Percentiles rank a stretch among this genome's conserved stretches.
These are phyloP conservation scores for Sanghuangporus sanghuang DNA, from an alignment of 1,284 basidiomycete genomes.

Conservation along the genomic window DNA sequence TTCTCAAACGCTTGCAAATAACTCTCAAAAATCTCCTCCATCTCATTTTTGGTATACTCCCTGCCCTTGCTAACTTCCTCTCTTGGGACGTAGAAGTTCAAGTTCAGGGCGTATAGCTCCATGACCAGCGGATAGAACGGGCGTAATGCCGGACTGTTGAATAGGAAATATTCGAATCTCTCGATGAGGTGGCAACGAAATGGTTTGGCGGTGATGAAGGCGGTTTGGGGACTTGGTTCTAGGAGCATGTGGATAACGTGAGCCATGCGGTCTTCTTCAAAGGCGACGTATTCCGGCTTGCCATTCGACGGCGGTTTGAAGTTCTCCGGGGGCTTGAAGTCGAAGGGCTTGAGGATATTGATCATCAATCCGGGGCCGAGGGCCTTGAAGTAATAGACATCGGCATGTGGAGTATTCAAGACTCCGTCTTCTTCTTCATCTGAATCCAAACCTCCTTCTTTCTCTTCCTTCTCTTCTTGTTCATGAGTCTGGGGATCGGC, in stretches of 20 bases:
- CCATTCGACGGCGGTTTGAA: neutral
- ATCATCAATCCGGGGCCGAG: neutral
- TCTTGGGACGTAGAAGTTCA: neutral
- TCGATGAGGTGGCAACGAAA: neutral
- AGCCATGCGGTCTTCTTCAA: neutral
- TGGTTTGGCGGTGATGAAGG: neutral
- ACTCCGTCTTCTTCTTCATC: neutral
- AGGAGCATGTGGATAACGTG: neutral
- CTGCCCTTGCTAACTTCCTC: neutral
- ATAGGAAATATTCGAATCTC: neutral
- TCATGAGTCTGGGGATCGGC: neutral
- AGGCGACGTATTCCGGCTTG: neutral
- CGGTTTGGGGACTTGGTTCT: neutral
- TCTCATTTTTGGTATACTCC: conserved; percentile 1
- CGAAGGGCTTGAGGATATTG: neutral
- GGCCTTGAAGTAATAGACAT: neutral
- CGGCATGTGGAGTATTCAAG: neutral
- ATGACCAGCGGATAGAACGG: neutral
- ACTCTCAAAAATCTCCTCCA: conserved; percentile 2
- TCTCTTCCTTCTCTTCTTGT: neutral
- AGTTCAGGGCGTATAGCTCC: neutral
- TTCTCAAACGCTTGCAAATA: conserved; percentile 4
- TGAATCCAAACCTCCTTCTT: neutral
- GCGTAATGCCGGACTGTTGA: neutral
- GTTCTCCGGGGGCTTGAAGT: neutral